These are phyloP conservation scores for Ascochyta viciae-villosae DNA, from an alignment of 2,329 filamentous ascomycete genomes.

Conservation along the genomic window DNA sequence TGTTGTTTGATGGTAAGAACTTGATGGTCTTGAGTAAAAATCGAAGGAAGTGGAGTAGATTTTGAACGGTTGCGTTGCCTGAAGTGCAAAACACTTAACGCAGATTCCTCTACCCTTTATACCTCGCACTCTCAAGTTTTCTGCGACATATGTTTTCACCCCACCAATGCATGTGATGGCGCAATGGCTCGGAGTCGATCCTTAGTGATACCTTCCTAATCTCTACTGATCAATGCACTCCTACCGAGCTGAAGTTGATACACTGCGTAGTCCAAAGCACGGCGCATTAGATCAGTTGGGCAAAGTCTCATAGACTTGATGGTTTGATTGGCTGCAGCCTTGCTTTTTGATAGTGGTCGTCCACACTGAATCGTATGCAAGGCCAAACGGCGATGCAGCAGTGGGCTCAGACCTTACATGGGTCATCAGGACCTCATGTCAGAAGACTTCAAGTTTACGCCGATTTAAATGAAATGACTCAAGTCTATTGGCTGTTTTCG, in stretches of 20 bases:
- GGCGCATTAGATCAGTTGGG: neutral
- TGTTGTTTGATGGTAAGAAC: neutral
- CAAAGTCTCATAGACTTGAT: neutral
- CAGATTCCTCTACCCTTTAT: neutral
- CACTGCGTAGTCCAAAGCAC: neutral
- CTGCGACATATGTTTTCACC: neutral
- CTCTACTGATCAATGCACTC: neutral
- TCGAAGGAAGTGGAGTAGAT: neutral
- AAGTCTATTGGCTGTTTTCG: neutral
- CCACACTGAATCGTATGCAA: neutral
- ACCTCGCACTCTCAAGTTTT: neutral
- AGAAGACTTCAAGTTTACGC: neutral
- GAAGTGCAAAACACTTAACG: neutral
- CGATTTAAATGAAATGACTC: neutral
- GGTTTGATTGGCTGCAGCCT: neutral
- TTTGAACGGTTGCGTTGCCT: constrained; percentile 3
- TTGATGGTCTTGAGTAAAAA: neutral
- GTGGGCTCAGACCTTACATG: neutral
- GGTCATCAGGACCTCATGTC: neutral
- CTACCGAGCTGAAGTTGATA: neutral
- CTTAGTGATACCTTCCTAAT: constrained; percentile 18
- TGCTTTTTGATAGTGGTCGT: neutral
- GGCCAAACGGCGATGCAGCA: neutral
- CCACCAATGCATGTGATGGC: neutral
- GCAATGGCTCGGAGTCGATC: neutral